phyloP scores from a whole-genome alignment of 2,329 filamentous ascomycete genomes.

The Beauveria pseudobassiana region DNA sequence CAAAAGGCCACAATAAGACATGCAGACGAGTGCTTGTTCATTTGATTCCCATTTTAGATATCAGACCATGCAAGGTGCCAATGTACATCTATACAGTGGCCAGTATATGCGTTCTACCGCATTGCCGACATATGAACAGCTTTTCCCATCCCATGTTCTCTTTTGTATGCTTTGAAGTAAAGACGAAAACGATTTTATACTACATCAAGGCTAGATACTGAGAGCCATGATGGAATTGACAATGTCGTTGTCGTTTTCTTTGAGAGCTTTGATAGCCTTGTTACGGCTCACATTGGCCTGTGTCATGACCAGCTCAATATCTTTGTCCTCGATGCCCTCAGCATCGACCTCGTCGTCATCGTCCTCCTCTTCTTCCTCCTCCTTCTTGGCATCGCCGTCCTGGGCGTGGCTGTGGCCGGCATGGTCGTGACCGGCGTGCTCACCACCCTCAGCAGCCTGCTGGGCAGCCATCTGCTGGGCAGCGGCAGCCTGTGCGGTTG shows the following conservation, averaged over 20 bases:
- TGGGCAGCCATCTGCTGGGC: constrained; percentile 88
- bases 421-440: constrained; percentile 67
- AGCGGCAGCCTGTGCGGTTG: constrained; percentile 89
- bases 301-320: constrained; percentile 98
- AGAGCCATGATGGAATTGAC: constrained; percentile 99
- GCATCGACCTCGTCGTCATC: constrained; percentile 95
- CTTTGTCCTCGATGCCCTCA: constrained; percentile 92
- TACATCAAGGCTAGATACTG: constrained; percentile 53
- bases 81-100: constrained; percentile 7
- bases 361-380: constrained; percentile 69
- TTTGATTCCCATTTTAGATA: constrained; percentile 12
- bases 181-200: constrained; percentile 14
- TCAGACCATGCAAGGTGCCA: not conserved
- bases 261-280: constrained; percentile 97
- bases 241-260: constrained; percentile 99
- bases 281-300: constrained; percentile 95
- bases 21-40: not conserved
- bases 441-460: constrained; percentile 54
- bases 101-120: constrained; percentile 10
- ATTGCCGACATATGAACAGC: constrained; percentile 11
- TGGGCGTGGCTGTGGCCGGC: constrained; percentile 58
- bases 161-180: constrained; percentile 6
- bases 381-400: constrained; percentile 62
- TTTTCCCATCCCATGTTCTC: constrained; percentile 10
- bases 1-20: not conserved